These are phyloP conservation scores for Bacidia gigantensis DNA, from an alignment of 495 filamentous ascomycete species.

Conservation along the genomic window DNA sequence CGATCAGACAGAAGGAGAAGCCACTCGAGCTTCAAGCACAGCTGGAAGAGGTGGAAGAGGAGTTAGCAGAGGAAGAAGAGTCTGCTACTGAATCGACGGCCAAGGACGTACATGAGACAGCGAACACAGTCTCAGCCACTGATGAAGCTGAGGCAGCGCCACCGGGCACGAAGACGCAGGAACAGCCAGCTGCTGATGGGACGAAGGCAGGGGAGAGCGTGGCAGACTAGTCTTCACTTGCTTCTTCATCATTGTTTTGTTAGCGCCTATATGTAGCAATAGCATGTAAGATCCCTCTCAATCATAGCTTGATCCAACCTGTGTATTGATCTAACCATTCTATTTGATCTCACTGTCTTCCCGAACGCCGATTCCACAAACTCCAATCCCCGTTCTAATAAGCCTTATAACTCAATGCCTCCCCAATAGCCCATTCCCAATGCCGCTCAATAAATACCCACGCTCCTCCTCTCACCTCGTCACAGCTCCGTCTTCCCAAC, in stretches of 20 bases:
- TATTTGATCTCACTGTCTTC: no score
- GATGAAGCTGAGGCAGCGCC: conserved; percentile 9
- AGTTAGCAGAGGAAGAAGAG: background rate
- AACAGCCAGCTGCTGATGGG: conserved; percentile 20
- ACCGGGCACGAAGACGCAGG: conserved; percentile 17
- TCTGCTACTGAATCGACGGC: no score
- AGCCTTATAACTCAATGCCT: no score
- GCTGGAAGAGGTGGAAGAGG: background rate
- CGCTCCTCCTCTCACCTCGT: no score
- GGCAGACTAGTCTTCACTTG: conserved; percentile 19
- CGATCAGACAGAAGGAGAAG: background rate
- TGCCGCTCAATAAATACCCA: no score
- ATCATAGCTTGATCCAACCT: no score
- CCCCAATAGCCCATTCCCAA: background rate
- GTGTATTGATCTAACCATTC: no score
- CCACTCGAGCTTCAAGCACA: background rate
- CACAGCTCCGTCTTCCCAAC: background rate
- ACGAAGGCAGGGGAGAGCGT: conserved; percentile 21
- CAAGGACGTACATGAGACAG: background rate
- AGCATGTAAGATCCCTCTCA: no score
- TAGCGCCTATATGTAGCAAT: no score
- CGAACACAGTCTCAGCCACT: background rate
- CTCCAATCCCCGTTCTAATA: no score
- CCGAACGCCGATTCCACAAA: no score
- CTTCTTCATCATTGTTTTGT: no score